These are phyloP conservation scores for Hypomyces perniciosus DNA, from an alignment of 2,329 filamentous ascomycete genomes.

Conservation along the genomic window DNA sequence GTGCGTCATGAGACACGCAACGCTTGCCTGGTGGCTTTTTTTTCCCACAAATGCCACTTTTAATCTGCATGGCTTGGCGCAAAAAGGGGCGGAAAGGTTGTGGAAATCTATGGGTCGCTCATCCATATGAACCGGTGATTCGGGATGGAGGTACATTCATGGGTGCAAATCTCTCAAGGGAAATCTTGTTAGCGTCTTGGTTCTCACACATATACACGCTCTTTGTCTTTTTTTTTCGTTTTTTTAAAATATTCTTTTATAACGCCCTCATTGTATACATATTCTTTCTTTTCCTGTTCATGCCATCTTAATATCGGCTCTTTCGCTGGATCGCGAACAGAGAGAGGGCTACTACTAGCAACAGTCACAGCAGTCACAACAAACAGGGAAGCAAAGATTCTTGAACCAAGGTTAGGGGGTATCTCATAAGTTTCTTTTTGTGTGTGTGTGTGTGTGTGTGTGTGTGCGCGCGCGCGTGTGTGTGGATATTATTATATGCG, in stretches of 20 bases:
- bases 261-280: too few species aligned
- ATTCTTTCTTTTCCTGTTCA: too few species aligned
- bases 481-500: slow-evolving; percentile 2
- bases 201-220: too few species aligned
- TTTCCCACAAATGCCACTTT: neutral
- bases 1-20: neutral
- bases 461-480: too few species aligned
- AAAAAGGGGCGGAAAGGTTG: slow-evolving; percentile 13
- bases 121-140: neutral
- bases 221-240: too few species aligned
- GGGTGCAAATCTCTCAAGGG: neutral
- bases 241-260: too few species aligned
- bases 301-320: too few species aligned
- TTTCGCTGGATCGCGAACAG: too few species aligned
- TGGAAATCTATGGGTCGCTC: neutral
- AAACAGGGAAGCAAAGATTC: too few species aligned
- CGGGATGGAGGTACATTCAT: neutral
- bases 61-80: slow-evolving; percentile 25
- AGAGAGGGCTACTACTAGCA: too few species aligned
- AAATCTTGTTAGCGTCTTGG: neutral
- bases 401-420: neutral
- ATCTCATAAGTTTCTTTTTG: slow-evolving; percentile 4
- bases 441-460: neutral
- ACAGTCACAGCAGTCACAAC: too few species aligned
- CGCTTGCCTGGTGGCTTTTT: slow-evolving; percentile 2